Evolutionary conservation across 768 basidiomycete genomes (phyloP), one percentile per base, ranked within the genome.

Genomic region (Phlegmacium glaucopus): DNA sequence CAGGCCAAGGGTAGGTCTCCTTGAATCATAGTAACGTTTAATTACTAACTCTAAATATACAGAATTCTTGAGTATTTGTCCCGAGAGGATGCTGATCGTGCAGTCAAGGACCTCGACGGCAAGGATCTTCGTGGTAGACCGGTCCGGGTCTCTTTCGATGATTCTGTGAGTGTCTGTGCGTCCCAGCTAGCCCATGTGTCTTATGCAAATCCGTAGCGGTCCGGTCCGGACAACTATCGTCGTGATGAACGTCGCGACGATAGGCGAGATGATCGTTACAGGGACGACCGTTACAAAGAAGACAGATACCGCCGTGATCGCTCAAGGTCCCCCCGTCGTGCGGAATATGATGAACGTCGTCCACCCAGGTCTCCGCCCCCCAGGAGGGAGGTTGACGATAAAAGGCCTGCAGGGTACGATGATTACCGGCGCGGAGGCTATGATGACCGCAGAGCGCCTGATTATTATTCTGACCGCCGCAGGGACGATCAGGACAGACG

Each of bases 51-150:
- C 16, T 42, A 18, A 40, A 48, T 30, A 41, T 47, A 15, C 12
- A 98, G 95, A 39, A 78, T 96, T 59, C 82, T 98, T 38, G 95
- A 97, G 66, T 98, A 92, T 67, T 72, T 89, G 8, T 84, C 82
- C 42, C 77, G 89, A 46, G 89, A 90, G 6, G 95, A 98, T 57
- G 93, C 93, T 38, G 94, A 97, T 34, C 85, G 88, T 53, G 95
- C 95, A n/a, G 81, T 94, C 56, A 87, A 83, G 62, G 85, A 87
- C 28, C 73, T 97, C 30, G 86, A 90, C 57, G 85, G 86, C 51
- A 88, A 82, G 55, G 94, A 96, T 55, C 82, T 96, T 38, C 89
- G 92, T 55, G 92, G 92, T 49, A 75, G 84, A 44, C 76, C 79
- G 41, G 89, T 93, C 45, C 82, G 84, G 47, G 87, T 95, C 25